Base-by-base conservation (phyloP, 2,329 filamentous ascomycete genomes). In the Trichoderma semiorbis region DNA sequence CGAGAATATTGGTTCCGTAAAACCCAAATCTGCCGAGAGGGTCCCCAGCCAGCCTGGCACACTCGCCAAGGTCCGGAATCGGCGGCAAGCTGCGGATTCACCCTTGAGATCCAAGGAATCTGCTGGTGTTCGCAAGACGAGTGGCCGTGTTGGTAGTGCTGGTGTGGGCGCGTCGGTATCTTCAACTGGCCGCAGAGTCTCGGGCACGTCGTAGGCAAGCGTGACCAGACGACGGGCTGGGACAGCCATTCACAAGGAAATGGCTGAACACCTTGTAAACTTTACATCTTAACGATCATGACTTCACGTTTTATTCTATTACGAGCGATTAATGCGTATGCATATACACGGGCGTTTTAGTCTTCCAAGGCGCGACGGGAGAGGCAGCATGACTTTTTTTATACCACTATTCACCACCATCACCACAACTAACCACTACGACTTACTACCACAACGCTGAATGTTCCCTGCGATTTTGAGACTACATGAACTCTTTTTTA, bases 1-100 rank as follows among this genome's bases (percentile, higher is more conserved):
- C 12, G 92, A 94, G 79, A 94, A 94, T 76, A 86, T 91, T 79
- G 90, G 90, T 36, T 81, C 84, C 28, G 81, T 84, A 36, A 88
- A 90, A 73, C 86, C 86, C 55, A 91, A 92, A 76, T 82, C 84
- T 39, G 88, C 90, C 75, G 88, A 88, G 47, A 84, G 83, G 79
- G 80, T 85, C 83, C 81, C 83, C 16, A 89, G 87, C 74, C 85
- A 86, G 34, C 87, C 87, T 5, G 85, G 85, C 62, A 84, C 88
- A 14, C 80, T 92, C 75, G 85, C 86, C 80, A 93, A 93, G 82
- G 87, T 92, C 73, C 89, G 91, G 64, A 88, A 87, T 76, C 88
- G 87, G 79, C 84, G 87, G 36, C 84, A 84, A 43, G 84, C 72
- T 34, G 70, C 70, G 55, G 88, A 87, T 65, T 84, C 86, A 39